Conservation (phyloP, 1,284 basidiomycete species). For the Fistulinella staudtii region DNA sequence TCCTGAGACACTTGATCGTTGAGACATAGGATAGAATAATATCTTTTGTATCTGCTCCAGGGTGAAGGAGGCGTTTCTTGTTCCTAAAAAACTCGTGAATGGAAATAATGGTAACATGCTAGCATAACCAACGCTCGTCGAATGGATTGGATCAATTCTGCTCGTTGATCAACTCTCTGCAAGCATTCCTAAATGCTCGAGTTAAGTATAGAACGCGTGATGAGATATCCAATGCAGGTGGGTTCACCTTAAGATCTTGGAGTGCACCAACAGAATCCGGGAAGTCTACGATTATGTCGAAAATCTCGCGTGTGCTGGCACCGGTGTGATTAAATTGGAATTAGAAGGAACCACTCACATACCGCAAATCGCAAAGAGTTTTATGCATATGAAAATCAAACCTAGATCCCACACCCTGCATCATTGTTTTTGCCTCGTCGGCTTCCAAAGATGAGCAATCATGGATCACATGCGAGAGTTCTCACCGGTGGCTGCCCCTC, state of each 20-base stretch:
- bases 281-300: slow-evolving; percentile 93
- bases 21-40: slow-evolving; percentile 93
- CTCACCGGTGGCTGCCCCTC: slow-evolving; percentile 58
- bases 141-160: slow-evolving; percentile 64
- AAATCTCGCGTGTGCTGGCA: slow-evolving; percentile 79
- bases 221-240: neutral
- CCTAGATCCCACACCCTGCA: slow-evolving; percentile 78
- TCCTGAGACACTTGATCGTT: slow-evolving; percentile 87
- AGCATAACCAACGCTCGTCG: slow-evolving; percentile 57
- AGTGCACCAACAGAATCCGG: slow-evolving; percentile 86
- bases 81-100: slow-evolving; percentile 48
- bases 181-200: slow-evolving; percentile 58
- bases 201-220: slow-evolving; percentile 1
- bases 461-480: slow-evolving; percentile 25
- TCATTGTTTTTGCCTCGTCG: slow-evolving; percentile 65
- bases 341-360: slow-evolving; percentile 22
- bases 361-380: slow-evolving; percentile 83
- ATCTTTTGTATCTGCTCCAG: slow-evolving; percentile 91
- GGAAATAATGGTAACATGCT: neutral
- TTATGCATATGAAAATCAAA: slow-evolving; percentile 93
- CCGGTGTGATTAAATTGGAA: neutral
- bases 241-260: slow-evolving; percentile 77
- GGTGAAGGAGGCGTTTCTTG: slow-evolving; percentile 86
- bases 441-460: slow-evolving; percentile 39
- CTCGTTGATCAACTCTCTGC: slow-evolving; percentile 72